Evolutionary conservation across 2,329 filamentous ascomycete species (phyloP).

Genomic region (Nannizziopsis barbatae): DNA sequence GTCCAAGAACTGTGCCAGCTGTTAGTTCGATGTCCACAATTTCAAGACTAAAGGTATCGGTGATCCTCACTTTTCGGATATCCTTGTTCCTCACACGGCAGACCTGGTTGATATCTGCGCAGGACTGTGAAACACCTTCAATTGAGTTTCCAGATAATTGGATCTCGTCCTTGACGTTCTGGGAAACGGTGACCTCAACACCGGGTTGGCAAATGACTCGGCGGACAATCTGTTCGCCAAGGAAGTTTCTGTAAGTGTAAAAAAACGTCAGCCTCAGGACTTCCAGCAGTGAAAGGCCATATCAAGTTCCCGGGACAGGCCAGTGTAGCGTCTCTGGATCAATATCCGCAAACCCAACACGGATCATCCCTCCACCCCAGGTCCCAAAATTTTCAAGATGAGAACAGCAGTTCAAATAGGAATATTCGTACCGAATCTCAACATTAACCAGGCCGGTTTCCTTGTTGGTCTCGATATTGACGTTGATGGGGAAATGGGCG

Average conservation of each 20-base stretch:
- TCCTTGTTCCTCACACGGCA: slow-evolving; percentile 99
- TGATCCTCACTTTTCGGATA: slow-evolving; percentile 80
- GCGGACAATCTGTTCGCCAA: slow-evolving; percentile 98
- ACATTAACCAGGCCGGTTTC: slow-evolving; percentile 83
- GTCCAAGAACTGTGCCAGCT: slow-evolving; percentile 72
- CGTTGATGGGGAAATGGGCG: slow-evolving; percentile 99
- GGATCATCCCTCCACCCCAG: neutral
- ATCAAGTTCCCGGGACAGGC: no score
- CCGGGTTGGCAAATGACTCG: slow-evolving; percentile 77
- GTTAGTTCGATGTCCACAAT: slow-evolving; percentile 1
- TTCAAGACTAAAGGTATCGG: neutral
- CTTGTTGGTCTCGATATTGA: slow-evolving; percentile 93
- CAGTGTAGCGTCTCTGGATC: neutral
- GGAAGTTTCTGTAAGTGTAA: slow-evolving; percentile 63
- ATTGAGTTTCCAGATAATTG: slow-evolving; percentile 86
- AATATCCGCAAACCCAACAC: neutral
- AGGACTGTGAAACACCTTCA: slow-evolving; percentile 94
- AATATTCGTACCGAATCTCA: slow-evolving; percentile 75
- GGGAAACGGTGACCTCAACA: slow-evolving; percentile 81
- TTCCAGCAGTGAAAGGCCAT: neutral
- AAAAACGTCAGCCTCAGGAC: neutral
- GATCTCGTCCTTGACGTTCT: slow-evolving; percentile 96
- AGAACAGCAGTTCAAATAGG: neutral
- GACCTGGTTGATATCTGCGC: slow-evolving; percentile 98
- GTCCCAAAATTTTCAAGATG: neutral